phyloP scores from a whole-genome alignment of 768 basidiomycete genomes.

The Mycena maculata region DNA sequence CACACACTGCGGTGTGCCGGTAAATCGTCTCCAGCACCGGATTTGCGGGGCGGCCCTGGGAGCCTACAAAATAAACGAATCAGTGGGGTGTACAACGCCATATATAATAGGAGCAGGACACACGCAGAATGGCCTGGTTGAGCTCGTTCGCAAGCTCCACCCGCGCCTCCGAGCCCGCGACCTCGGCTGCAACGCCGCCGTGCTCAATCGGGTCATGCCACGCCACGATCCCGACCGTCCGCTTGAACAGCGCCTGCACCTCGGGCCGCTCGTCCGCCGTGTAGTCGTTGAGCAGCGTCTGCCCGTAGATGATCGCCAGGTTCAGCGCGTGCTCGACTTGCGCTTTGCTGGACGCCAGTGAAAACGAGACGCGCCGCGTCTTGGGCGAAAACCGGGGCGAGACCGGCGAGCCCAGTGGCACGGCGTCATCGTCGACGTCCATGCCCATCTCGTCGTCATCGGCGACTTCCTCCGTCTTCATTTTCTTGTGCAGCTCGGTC shows the following conservation, averaged over 20 bases:
- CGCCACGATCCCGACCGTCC: conserved; percentile 84
- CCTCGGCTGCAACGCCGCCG: conserved; percentile 71
- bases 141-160: conserved; percentile 77
- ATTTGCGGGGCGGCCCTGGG: conserved; percentile 77
- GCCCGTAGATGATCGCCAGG: conserved; percentile 79
- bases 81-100: conserved; percentile 1
- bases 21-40: conserved; percentile 83
- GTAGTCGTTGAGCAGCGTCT: conserved; percentile 75
- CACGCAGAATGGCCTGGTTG: conserved; percentile 86
- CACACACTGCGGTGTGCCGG: conserved; percentile 75
- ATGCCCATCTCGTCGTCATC: conserved; percentile 67
- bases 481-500: conserved; percentile 73
- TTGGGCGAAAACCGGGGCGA: conserved; percentile 32
- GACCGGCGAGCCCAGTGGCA: conserved; percentile 26
- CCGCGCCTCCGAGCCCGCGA: conserved; percentile 76
- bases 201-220: conserved; percentile 80
- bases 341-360: conserved; percentile 39
- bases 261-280: conserved; percentile 70
- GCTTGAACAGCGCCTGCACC: conserved; percentile 74
- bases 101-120: conserved; percentile 37
- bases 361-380: conserved; percentile 21
- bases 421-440: conserved; percentile 65
- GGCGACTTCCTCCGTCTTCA: conserved; percentile 53
- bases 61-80: conserved; percentile 59
- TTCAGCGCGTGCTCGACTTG: conserved; percentile 71